Conservation (phyloP, 495 filamentous ascomycete genomes). For the Talaromyces ruber region DNA sequence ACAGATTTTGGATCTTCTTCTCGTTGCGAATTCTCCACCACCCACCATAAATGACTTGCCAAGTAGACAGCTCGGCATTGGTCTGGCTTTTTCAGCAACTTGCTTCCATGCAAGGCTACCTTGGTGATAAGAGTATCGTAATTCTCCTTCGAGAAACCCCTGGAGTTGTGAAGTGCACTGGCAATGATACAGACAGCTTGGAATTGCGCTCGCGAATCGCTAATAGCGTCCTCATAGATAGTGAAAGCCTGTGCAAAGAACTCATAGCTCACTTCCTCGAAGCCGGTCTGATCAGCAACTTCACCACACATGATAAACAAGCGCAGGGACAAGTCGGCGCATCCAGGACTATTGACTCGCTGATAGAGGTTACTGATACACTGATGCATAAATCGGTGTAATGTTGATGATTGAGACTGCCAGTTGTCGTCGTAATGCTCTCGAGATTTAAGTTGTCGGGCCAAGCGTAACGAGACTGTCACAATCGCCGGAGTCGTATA, state of each 20-base stretch:
- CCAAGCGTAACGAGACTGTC: conserved; percentile 83
- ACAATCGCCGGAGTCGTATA: conserved; percentile 91
- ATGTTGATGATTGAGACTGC: conserved; percentile 77
- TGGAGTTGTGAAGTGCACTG: conserved; percentile 73
- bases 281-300: conserved; percentile 82
- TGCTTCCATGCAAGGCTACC: conserved; percentile 91
- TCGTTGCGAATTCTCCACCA: conserved; percentile 73
- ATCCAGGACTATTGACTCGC: conserved; percentile 64
- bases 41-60: conserved; percentile 97
- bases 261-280: conserved; percentile 94
- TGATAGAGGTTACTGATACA: conserved; percentile 81
- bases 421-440: conserved; percentile 96
- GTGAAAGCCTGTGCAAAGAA: conserved; percentile 99
- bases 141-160: conserved; percentile 89
- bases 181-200: conserved; percentile 95
- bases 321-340: conserved; percentile 78
- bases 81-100: conserved; percentile 94
- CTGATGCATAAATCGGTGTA: conserved; percentile 93
- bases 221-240: conserved; percentile 92
- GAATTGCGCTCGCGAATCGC: conserved; percentile 92
- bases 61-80: conserved; percentile 95
- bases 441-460: conserved; percentile 78
- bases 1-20: conserved; percentile 82
- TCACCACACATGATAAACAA: conserved; percentile 88
- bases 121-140: conserved; percentile 99